Conservation (phyloP, 768 basidiomycete species). For the Rubroboletus pulcherrimus region DNA sequence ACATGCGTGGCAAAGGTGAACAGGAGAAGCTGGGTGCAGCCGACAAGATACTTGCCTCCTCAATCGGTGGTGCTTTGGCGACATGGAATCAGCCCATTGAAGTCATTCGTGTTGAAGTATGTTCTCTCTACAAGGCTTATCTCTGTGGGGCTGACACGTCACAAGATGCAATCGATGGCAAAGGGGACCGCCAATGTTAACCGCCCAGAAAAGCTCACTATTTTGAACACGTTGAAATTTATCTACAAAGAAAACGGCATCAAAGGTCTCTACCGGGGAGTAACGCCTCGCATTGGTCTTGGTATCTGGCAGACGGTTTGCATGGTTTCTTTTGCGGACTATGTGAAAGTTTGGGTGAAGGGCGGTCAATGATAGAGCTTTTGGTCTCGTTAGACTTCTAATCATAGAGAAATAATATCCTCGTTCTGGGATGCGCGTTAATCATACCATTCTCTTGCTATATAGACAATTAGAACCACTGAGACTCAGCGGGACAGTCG, state of each 20-base stretch:
- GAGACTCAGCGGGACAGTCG: background rate
- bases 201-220: slow-evolving; percentile 88
- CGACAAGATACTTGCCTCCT: slow-evolving; percentile 88
- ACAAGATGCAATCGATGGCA: slow-evolving; percentile 98
- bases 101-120: slow-evolving; percentile 92
- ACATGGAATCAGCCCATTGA: slow-evolving; percentile 99
- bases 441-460: slow-evolving; percentile 10
- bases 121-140: background rate
- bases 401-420: slow-evolving; percentile 25
- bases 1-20: slow-evolving; percentile 73
- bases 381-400: slow-evolving; percentile 3
- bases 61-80: slow-evolving; percentile 90
- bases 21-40: slow-evolving; percentile 65
- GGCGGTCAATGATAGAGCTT: slow-evolving; percentile 25
- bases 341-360: slow-evolving; percentile 85
- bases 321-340: slow-evolving; percentile 98
- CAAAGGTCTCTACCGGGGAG: slow-evolving; percentile 95
- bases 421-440: slow-evolving; percentile 12
- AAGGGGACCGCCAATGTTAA: slow-evolving; percentile 68
- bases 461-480: background rate
- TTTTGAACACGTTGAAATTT: slow-evolving; percentile 86
- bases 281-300: slow-evolving; percentile 93
- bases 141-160: slow-evolving; percentile 3
- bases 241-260: slow-evolving; percentile 97
- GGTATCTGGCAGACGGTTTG: slow-evolving; percentile 98